phyloP scores from a whole-genome alignment of 164 flowering plant genomes.

The Chloranthus sessilifolius region DNA sequence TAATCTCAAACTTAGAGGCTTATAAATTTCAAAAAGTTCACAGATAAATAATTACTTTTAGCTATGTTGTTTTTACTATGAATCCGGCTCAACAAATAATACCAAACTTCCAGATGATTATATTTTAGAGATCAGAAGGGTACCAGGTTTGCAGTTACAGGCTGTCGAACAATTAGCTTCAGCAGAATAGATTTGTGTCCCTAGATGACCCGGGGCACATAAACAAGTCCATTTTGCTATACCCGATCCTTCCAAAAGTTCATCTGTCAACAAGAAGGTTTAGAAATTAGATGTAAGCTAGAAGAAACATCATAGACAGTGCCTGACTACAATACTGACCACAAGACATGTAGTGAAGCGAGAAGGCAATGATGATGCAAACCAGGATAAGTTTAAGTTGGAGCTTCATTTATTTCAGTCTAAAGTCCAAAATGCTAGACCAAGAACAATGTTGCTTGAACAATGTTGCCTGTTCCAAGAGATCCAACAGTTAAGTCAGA shows the following conservation, averaged over 20 bases:
- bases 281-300: neutral
- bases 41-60: too few species aligned
- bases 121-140: too few species aligned
- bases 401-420: constrained; percentile 42
- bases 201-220: constrained; percentile 9
- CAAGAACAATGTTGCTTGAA: too few species aligned
- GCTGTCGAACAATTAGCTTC: constrained; percentile 12
- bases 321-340: constrained; percentile 36
- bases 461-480: too few species aligned
- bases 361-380: constrained; percentile 28
- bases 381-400: constrained; percentile 26
- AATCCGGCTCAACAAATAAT: too few species aligned
- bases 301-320: neutral
- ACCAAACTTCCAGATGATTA: too few species aligned
- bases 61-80: too few species aligned
- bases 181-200: neutral
- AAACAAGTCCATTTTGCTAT: constrained; percentile 8
- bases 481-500: too few species aligned
- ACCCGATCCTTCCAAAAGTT: constrained; percentile 1
- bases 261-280: constrained; percentile 6
- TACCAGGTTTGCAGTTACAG: constrained; percentile 15
- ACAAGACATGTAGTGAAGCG: constrained; percentile 39
- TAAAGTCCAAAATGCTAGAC: constrained; percentile 7
- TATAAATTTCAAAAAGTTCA: too few species aligned
- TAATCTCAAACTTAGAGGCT: too few species aligned